Evolutionary conservation across 176 grass and related monocot species (phyloP).

Genomic region (Phyllostachys edulis): DNA sequence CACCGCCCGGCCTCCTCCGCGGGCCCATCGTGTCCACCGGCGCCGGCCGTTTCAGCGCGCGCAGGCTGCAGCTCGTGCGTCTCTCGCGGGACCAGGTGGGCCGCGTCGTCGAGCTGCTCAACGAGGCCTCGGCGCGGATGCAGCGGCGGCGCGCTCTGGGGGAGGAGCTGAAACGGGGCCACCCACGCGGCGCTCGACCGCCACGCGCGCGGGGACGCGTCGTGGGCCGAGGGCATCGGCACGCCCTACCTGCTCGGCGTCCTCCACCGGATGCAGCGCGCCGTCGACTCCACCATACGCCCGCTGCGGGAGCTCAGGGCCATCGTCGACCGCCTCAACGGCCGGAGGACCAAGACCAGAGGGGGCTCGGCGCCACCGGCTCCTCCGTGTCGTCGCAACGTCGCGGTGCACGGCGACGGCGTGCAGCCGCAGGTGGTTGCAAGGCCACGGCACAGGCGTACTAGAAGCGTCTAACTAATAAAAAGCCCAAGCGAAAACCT

Average conservation of each 20-base stretch:
- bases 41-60: no score
- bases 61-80: not conserved
- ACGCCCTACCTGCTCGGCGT: not conserved
- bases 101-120: not conserved
- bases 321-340: not conserved
- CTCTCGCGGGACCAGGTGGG: not conserved
- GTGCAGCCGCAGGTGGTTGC: not conserved
- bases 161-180: not conserved
- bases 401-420: no score
- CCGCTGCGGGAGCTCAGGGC: not conserved
- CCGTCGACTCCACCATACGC: not conserved
- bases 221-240: not conserved
- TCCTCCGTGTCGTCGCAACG: no score
- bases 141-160: not conserved
- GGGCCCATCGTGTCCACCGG: not conserved
- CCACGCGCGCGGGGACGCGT: no score
- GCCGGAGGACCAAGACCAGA: not conserved
- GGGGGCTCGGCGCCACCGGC: not conserved
- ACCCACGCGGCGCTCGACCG: no score
- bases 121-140: not conserved
- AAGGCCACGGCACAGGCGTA: not conserved
- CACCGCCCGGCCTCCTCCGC: not conserved
- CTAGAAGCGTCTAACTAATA: not conserved
- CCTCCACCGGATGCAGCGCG: not conserved
- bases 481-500: not conserved